Evolutionary conservation across 208 protist species (phyloP), one percentile per base, ranked within the genome.

Genomic region (Trypanosoma rangeli): DNA sequence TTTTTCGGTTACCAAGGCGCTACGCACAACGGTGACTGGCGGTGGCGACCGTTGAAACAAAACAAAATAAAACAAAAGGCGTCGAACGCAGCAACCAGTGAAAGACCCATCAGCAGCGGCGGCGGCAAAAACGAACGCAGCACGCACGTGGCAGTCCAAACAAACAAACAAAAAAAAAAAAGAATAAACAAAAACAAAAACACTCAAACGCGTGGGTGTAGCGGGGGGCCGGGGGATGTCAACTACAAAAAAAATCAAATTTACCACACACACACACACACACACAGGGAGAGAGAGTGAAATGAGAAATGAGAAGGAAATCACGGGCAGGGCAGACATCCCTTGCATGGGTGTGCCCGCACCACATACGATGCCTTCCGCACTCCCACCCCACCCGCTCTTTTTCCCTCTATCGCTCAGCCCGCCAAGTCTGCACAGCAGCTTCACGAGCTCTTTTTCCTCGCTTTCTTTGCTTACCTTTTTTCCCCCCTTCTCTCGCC

Each of bases 131-230:
- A 9, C 7, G 4, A 37, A 37, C 33, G 33, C 33, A 37, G 33
- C 33, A 37, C 33, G 33, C 33, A 37, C 33, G 33, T 10, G 15
- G 42, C 42, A 46, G 26, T 5, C 15, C 5, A 3, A 55, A 55
- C 50, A 55, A 55, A 16, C 3, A 12, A 55, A 55, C 5, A 31
- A 55, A 57, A 18, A 58, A 37, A 31, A 37, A 22, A 29, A 48
- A 35, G 20, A 53, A 16, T 8, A 18, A 52, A 60, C 46, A 61
- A 52, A 59, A 59, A 68, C 55, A 33, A 57, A 56, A 56, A 49
- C 9, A 46, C 0, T 44, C 52, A 56, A n/a, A n/a, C n/a, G n/a
- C n/a, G n/a, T 9, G 37, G 5, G 2, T 10, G 22, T 33, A 12
- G 37, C 26, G 46, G 37, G 24, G 22, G 28, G 33, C 29, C 13